Conservation (phyloP, 2,329 filamentous ascomycete species). For the Lachnellula hyalina region DNA sequence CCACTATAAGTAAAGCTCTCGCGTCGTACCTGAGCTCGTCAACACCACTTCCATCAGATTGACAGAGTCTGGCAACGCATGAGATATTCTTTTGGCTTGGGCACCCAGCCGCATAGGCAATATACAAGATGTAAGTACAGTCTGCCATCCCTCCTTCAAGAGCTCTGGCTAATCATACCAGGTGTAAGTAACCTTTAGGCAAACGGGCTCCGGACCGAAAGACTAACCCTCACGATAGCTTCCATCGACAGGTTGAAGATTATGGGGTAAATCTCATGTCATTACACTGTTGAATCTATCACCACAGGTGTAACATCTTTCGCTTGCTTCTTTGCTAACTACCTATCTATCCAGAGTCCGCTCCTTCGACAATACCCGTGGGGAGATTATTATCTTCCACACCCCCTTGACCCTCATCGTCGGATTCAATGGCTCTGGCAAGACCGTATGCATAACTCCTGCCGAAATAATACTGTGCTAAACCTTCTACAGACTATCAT, state of each 20-base stretch:
- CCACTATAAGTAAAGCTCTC: neutral
- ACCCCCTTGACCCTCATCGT: constrained; percentile 93
- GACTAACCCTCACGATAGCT: constrained; percentile 47
- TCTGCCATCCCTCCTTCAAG: neutral
- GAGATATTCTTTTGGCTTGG: neutral
- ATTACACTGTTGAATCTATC: no score
- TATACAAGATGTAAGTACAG: constrained; percentile 8
- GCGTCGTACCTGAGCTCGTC: neutral
- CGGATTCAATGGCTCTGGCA: constrained; percentile 94
- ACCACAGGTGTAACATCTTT: neutral
- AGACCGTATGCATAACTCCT: constrained; percentile 55
- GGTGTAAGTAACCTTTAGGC: constrained; percentile 13
- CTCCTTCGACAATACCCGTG: constrained; percentile 73
- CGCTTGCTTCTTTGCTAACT: neutral
- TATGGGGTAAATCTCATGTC: constrained; percentile 48
- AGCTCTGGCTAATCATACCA: constrained; percentile 3
- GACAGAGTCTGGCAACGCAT: neutral
- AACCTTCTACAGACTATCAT: constrained; percentile 69
- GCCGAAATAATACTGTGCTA: neutral
- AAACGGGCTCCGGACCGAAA: neutral
- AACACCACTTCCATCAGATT: neutral
- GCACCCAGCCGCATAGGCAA: neutral
- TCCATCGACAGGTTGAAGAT: constrained; percentile 89
- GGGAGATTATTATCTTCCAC: constrained; percentile 80
- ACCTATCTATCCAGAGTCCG: constrained; percentile 49